A percentile compares a stretch with the other conserved stretches of the same genome.
Evolutionary conservation across 2,329 filamentous ascomycete species (phyloP).

Genomic region (Talaromyces marneffei): DNA sequence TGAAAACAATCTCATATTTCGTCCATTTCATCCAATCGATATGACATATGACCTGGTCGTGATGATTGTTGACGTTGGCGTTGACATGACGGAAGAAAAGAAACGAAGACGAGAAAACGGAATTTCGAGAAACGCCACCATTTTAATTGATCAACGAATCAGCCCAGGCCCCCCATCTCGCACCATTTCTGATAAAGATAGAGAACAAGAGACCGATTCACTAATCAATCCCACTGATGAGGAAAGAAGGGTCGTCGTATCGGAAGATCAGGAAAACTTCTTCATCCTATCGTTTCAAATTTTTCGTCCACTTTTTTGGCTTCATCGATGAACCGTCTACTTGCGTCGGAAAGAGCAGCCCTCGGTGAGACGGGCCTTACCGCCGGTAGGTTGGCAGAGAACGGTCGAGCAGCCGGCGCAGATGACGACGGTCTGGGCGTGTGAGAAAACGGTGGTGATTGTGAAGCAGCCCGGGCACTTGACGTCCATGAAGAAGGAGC

Average conservation of each 20-base stretch:
- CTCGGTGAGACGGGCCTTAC: conserved; percentile 97
- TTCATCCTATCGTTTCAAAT: conserved; percentile 7
- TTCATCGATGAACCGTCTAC: conserved; percentile 50
- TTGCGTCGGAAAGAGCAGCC: conserved; percentile 99
- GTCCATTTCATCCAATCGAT: conserved; percentile 2
- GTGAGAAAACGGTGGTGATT: conserved; percentile 99
- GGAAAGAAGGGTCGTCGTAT: background rate
- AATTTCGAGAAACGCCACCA: background rate
- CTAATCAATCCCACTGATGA: background rate
- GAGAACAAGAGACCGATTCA: background rate
- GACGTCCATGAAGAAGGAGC: conserved; percentile 99
- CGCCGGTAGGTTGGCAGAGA: conserved; percentile 98
- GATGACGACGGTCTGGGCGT: conserved; percentile 99
- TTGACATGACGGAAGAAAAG: background rate
- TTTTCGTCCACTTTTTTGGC: conserved; percentile 16
- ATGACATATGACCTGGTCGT: background rate
- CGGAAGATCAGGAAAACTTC: conserved; percentile 2
- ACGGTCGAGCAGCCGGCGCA: conserved; percentile 99
- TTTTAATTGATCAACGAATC: background rate
- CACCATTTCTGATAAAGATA: background rate
- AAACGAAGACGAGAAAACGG: background rate
- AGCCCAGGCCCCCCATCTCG: background rate
- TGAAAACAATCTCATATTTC: background rate
- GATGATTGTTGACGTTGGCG: background rate
- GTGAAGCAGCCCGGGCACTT: conserved; percentile 99